Percentiles rank a stretch among this genome's conserved stretches.
Evolutionary conservation across 345 rosid species (phyloP).

Genomic region (Salix koriyanagi): DNA sequence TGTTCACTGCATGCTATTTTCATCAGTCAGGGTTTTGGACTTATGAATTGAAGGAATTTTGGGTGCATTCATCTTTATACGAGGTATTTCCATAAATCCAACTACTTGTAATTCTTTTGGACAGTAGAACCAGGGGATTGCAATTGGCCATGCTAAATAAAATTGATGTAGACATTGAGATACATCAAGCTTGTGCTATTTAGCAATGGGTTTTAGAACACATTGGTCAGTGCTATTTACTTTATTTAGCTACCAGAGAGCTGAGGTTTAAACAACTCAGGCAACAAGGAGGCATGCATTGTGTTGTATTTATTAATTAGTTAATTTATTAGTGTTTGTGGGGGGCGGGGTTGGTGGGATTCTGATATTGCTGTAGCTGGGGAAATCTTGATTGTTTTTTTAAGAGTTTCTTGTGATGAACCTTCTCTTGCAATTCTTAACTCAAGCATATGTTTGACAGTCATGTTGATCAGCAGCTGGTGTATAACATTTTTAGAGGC

Average conservation of each 20-base stretch:
- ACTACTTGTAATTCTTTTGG: background rate
- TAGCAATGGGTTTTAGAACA: background rate
- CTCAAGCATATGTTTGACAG: background rate
- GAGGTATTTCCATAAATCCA: too few relatives aligned
- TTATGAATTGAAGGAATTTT: too few relatives aligned
- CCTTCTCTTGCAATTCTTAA: background rate
- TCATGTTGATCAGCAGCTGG: background rate
- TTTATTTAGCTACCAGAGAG: background rate
- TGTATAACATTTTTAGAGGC: background rate
- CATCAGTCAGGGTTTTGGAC: background rate
- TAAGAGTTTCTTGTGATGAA: background rate
- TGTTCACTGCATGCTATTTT: background rate
- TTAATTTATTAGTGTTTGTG: background rate
- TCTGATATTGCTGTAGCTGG: background rate
- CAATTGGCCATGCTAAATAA: background rate
- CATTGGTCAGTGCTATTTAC: background rate
- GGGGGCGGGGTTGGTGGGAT: background rate
- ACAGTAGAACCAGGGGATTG: background rate
- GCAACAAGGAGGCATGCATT: background rate
- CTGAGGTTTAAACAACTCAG: too few relatives aligned
- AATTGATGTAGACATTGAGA: background rate
- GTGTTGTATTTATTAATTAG: too few relatives aligned
- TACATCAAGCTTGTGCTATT: background rate
- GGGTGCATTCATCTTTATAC: background rate
- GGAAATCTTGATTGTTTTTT: background rate